Evolutionary conservation across 306 rosid species (phyloP), one percentile per base, ranked within the genome.

Genomic region (Glycyrrhiza uralensis): DNA sequence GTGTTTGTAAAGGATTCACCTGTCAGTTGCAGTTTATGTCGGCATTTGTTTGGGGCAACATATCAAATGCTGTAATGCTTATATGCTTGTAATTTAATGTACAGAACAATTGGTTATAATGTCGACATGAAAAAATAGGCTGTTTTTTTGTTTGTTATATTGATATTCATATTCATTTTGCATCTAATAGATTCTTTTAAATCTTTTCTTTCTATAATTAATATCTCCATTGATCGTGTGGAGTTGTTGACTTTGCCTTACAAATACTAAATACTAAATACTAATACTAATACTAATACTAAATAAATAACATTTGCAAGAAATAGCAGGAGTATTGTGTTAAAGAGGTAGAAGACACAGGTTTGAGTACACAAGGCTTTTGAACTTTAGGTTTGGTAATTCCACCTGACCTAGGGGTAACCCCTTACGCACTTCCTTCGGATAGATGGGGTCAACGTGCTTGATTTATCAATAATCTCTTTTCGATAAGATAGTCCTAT

Each of bases 61-160:
- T 66, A 45, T 76, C 71, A 77, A 59, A 44, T 81, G 84, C 22
- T 69, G 71, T 58, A 59, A 60, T 26, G n/a, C n/a, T n/a, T n/a
- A n/a, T 58, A 54, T 82, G 87, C 73, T 86, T 86, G 86, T 86
- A 83, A 74, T 77, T 81, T 83, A 68, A 28, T 87, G 89, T 78
- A 84, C 87, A 89, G 86, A 60, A 62, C 80, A 76, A 73, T 79
- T 81, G 74, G 76, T 66, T 72, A 57, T 84, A 81, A n/a, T 63
- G 47, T 71, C 66, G 49, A 61, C 83, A 70, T 74, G 62, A 38
- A 71, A 38, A 71, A 75, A 66, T 77, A 72, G 81, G 90, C 35
- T 77, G 68, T 72, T 79, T 74, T 66, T 74, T 66, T 76, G 72
- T 76, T 76, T 84, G 79, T 46, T 78, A 62, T 33, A 72, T 45